Evolutionary conservation across 176 grass and related monocot species (phyloP).

Genomic region (Lolium multiflorum): DNA sequence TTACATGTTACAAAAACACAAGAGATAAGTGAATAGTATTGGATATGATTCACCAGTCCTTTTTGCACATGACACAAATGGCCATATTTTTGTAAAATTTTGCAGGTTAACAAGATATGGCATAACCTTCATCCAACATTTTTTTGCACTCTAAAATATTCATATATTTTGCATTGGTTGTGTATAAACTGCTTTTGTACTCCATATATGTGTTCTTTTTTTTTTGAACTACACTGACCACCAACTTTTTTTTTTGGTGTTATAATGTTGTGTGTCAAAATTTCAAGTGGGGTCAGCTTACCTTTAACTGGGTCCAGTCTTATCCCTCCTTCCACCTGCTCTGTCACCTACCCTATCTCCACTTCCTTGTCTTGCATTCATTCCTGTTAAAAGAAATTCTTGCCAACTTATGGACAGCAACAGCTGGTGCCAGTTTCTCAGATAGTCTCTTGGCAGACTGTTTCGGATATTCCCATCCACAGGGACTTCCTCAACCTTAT

Average conservation of each 20-base stretch:
- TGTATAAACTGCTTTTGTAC: background rate
- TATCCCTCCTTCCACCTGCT: conserved; percentile 14
- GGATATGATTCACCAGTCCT: background rate
- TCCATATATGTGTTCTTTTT: background rate
- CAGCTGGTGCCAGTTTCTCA: conserved; percentile 20
- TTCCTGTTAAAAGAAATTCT: conserved; percentile 4
- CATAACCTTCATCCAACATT: conserved; percentile 1
- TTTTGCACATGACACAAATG: background rate
- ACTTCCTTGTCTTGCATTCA: conserved; percentile 24
- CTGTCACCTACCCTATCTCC: background rate
- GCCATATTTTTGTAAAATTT: background rate
- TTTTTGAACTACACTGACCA: background rate
- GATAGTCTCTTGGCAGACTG: background rate
- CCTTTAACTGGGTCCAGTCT: conserved; percentile 12
- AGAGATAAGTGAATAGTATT: conserved; percentile 9
- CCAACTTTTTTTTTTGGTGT: background rate
- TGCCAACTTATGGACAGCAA: conserved; percentile 4
- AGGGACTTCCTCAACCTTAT: background rate
- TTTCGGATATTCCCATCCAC: background rate
- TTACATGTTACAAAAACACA: background rate
- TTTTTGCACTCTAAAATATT: background rate
- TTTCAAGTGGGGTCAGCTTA: conserved; percentile 1
- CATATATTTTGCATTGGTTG: background rate
- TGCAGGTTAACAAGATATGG: conserved; percentile 5
- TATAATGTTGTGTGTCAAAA: conserved; percentile 2